These are phyloP conservation scores for Aegilops speltoides DNA, from an alignment of 176 grass and related monocot species.

Conservation along the genomic window DNA sequence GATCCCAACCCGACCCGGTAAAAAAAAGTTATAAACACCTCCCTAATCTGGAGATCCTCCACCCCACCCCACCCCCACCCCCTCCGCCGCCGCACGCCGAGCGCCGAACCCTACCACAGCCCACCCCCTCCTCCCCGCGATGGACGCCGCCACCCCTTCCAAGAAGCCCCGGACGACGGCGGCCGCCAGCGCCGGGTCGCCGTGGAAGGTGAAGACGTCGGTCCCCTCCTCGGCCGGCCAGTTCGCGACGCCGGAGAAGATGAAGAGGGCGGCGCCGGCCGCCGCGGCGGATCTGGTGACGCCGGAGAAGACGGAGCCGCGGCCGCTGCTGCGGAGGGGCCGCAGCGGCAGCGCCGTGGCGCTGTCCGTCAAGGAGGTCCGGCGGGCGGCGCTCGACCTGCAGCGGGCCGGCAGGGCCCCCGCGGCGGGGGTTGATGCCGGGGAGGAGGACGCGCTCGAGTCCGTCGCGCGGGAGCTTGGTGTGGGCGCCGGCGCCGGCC, in stretches of 20 bases:
- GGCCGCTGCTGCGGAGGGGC: conserved; percentile 12
- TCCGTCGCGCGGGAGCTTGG: conserved; percentile 47
- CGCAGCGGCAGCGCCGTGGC: conserved; percentile 41
- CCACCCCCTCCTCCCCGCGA: neutral
- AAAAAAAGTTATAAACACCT: neutral
- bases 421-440: neutral
- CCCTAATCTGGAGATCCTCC: neutral
- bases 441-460: conserved; percentile 38
- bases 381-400: conserved; percentile 47
- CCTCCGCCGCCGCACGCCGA: neutral
- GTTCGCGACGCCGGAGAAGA: conserved; percentile 31
- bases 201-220: conserved; percentile 4
- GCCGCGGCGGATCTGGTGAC: conserved; percentile 30
- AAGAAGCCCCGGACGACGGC: conserved; percentile 30
- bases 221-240: neutral
- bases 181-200: neutral
- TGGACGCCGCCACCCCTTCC: conserved; percentile 6
- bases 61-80: neutral
- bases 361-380: conserved; percentile 64
- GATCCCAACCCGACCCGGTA: neutral
- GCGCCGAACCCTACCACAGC: neutral
- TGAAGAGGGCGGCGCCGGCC: neutral
- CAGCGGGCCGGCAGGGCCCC: neutral
- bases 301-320: conserved; percentile 52
- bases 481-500: neutral